Conservation (phyloP, 2,329 filamentous ascomycete genomes). For the Ascochyta pisi region DNA sequence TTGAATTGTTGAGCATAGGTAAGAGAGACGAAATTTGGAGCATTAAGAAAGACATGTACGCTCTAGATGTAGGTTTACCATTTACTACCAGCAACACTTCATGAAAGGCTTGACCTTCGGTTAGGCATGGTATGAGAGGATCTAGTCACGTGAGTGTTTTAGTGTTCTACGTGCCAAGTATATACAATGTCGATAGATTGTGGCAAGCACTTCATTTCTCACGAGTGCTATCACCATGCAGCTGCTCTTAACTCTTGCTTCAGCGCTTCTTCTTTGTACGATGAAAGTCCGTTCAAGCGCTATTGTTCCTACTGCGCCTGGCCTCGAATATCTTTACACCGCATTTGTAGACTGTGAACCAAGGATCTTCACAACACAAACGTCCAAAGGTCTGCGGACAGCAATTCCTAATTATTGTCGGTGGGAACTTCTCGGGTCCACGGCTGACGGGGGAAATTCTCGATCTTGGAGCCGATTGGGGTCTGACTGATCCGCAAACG, state of each 20-base stretch:
- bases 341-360: constrained; percentile 31
- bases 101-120: too few species aligned
- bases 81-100: too few species aligned
- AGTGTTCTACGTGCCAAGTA: too few species aligned
- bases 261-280: not conserved
- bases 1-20: too few species aligned
- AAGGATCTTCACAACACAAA: constrained; percentile 30
- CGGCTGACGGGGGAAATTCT: constrained; percentile 31
- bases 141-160: too few species aligned
- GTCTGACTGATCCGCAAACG: constrained; percentile 17
- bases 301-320: constrained; percentile 16
- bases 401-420: constrained; percentile 40
- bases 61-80: too few species aligned
- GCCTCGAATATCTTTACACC: constrained; percentile 38
- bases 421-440: constrained; percentile 40
- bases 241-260: not conserved
- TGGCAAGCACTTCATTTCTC: too few species aligned
- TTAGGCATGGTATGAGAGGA: too few species aligned
- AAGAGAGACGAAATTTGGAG: too few species aligned
- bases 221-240: not conserved
- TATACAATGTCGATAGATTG: too few species aligned
- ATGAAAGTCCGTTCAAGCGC: not conserved
- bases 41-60: too few species aligned
- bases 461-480: constrained; percentile 41
- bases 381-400: constrained; percentile 33